phyloP scores from a whole-genome alignment of 352 stramenopile species.

The Nannochloropsis limnetica region DNA sequence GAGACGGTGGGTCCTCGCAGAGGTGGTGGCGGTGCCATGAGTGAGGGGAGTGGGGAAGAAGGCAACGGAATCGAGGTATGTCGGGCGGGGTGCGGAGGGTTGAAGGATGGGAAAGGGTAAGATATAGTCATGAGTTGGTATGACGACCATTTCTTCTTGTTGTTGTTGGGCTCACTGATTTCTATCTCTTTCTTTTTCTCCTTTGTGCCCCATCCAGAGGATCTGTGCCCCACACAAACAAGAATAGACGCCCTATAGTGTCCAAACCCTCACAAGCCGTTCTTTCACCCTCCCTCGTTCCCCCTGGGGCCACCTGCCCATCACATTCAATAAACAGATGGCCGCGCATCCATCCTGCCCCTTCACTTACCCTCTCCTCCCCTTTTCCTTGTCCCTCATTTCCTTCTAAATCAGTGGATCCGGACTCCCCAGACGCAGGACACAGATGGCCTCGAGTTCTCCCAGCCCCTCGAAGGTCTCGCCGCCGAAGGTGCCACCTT shows the following conservation, averaged over 20 bases:
- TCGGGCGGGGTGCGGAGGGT: neutral
- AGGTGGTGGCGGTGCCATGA: neutral
- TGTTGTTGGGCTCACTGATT: neutral
- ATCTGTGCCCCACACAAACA: no score
- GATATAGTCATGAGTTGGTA: no score
- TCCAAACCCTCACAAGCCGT: no score
- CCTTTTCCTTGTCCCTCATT: neutral
- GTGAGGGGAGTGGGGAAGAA: neutral
- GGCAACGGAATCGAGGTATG: neutral
- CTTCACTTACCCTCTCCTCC: neutral
- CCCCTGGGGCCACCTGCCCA: no score
- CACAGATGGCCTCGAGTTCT: neutral
- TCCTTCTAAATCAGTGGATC: neutral
- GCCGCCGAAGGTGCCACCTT: neutral
- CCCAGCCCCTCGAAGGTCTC: neutral
- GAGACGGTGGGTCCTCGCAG: neutral
- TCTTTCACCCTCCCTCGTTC: no score
- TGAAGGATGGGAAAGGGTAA: neutral
- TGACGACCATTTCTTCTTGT: no score
- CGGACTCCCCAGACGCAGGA: neutral
- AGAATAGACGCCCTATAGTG: no score
- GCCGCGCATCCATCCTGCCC: no score
- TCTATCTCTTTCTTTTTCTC: no score
- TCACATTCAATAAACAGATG: no score
- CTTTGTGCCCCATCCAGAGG: no score